These are phyloP conservation scores for Scheffersomyces ergatensis DNA, from an alignment of 805 yeast genomes.

Conservation along the genomic window DNA sequence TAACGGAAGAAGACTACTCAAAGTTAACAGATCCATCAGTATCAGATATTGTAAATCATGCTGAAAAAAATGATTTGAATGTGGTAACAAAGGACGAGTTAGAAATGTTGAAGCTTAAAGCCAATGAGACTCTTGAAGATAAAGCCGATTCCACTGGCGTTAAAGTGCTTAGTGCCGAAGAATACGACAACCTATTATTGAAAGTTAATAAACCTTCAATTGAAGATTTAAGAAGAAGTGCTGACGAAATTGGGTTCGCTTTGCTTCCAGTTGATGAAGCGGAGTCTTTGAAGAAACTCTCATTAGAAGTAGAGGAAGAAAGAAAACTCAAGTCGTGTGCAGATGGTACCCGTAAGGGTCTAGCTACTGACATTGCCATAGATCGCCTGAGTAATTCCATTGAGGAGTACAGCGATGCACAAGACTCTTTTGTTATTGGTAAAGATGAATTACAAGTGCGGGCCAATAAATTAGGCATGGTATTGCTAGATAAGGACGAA, in stretches of 20 bases:
- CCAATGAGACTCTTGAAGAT: slow-evolving; percentile 10
- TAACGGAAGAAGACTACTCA: slow-evolving; percentile 5
- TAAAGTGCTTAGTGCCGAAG: slow-evolving; percentile 11
- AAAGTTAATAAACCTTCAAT: slow-evolving; percentile 27
- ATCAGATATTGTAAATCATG: background rate
- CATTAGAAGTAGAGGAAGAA: slow-evolving; percentile 12
- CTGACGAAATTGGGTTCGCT: slow-evolving; percentile 24
- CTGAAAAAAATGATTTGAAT: slow-evolving; percentile 9
- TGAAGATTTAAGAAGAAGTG: slow-evolving; percentile 21
- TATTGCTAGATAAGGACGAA: slow-evolving; percentile 18
- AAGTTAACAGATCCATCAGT: slow-evolving; percentile 3
- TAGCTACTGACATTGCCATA: background rate
- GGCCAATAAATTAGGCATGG: slow-evolving; percentile 24
- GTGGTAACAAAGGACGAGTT: slow-evolving; percentile 11
- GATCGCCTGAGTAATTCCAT: background rate
- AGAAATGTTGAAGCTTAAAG: slow-evolving; percentile 7
- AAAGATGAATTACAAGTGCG: slow-evolving; percentile 23
- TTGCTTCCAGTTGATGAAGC: slow-evolving; percentile 25
- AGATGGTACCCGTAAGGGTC: background rate
- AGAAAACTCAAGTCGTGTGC: too few species aligned
- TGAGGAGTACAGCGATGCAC: slow-evolving; percentile 19
- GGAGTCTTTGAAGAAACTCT: slow-evolving; percentile 5
- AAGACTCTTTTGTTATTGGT: slow-evolving; percentile 25
- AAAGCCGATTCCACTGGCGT: slow-evolving; percentile 8
- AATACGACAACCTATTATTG: slow-evolving; percentile 21